Base-by-base conservation (phyloP, 257 asterid genomes). In the Dorcoceras hygrometricum region DNA sequence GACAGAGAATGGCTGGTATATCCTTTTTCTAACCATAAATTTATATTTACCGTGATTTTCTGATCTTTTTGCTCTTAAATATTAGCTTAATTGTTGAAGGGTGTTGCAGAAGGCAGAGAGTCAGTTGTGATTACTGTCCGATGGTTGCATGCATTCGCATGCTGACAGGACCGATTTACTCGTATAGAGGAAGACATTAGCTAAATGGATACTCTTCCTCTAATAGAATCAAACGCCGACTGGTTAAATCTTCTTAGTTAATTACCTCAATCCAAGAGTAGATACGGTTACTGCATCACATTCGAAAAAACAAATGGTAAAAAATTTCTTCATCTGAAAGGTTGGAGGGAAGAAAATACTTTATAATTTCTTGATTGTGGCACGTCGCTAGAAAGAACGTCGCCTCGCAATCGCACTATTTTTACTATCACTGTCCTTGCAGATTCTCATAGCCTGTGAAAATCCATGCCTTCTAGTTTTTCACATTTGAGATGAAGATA, bases 1-100 rank as follows among this genome's bases (percentile, higher is more conserved):
- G 96, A 93, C 76, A 77, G 95, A 65, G 98, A 93, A 86, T 93
- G 98, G 98, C 98, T 90, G 95, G 96, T 88, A 83, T 73, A 6
- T 2, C 51, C 4, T 22, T 57, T 23, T 19, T 55, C 4, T 9
- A 60, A 60, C 16, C 14, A n/a, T n/a, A 31, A 2, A 8, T n/a
- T 19, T 60, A 60, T 29, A 19, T 60, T 60, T 23, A 31, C n/a
- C 65, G 5, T 23, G 2, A 60, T 60, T 60, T 14, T 28, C 43
- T 31, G 8, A 28, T 31, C 39, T 23, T 60, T 60, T 60, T 31
- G 65, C 43, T 60, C 9, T 31, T 31, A 36, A 31, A 60, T 18
- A 3, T 5, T 0, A 46, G 20, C 54, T 46, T 16, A 46, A 8
- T 46, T 18, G 19, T 46, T 39, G 5, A 39, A 39, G 51, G 51